These are phyloP conservation scores for Gloeostereum incarnatum DNA, from an alignment of 768 basidiomycete species.

Conservation along the genomic window DNA sequence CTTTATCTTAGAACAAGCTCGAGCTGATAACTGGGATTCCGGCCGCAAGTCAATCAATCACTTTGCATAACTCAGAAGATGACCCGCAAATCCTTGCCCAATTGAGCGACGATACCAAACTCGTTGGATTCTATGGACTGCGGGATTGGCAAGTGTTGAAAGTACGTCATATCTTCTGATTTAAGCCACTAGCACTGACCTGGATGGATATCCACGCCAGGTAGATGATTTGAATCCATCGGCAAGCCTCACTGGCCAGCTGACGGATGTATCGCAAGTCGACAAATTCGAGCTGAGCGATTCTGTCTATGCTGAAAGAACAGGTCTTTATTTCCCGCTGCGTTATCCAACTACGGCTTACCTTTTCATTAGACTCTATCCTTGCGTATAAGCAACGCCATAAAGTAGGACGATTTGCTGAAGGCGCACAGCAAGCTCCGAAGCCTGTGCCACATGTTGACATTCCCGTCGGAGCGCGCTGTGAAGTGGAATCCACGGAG, in stretches of 20 bases:
- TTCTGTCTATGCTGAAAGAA: conserved; percentile 71
- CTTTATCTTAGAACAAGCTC: no score
- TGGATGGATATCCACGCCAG: no score
- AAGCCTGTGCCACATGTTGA: conserved; percentile 22
- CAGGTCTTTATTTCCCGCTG: conserved; percentile 36
- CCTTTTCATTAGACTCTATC: conserved; percentile 59
- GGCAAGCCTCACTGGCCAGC: conserved; percentile 69
- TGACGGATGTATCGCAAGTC: conserved; percentile 76
- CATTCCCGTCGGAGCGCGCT: conserved; percentile 66
- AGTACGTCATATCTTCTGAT: conserved; percentile 29
- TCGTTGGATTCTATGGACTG: conserved; percentile 68
- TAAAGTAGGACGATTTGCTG: conserved; percentile 84
- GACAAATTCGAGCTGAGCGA: conserved; percentile 88
- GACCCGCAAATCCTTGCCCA: conserved; percentile 38
- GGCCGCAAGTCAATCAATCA: conserved; percentile 58
- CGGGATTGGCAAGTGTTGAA: conserved; percentile 74
- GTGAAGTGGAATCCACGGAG: conserved; percentile 70
- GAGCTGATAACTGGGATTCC: conserved; percentile 91
- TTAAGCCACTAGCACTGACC: conserved; percentile 1
- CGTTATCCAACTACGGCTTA: neutral
- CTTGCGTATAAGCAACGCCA: conserved; percentile 81
- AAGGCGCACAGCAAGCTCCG: conserved; percentile 24
- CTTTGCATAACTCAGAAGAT: conserved; percentile 49
- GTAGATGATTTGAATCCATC: conserved; percentile 73
- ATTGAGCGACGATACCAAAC: conserved; percentile 58